Percentiles rank a stretch among this genome's conserved stretches.
These are phyloP conservation scores for Elsinoe ampelina DNA, from an alignment of 2,329 filamentous ascomycete genomes.

Conservation along the genomic window DNA sequence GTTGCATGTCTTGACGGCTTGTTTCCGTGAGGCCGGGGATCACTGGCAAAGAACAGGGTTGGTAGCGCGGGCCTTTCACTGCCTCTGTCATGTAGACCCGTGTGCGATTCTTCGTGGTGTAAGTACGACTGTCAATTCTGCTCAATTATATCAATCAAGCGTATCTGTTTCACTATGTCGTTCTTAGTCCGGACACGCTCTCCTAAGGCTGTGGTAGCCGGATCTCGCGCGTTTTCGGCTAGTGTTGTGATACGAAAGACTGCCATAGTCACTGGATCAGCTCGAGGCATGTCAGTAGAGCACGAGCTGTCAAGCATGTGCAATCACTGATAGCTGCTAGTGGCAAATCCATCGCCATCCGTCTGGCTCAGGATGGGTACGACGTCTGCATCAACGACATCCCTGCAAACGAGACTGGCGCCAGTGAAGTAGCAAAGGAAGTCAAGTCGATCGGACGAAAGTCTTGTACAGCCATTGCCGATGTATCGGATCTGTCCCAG, in stretches of 20 bases:
- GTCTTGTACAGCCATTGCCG: constrained; percentile 48
- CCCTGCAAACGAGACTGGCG: constrained; percentile 41
- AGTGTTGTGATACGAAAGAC: constrained; percentile 16
- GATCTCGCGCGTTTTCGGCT: constrained; percentile 12
- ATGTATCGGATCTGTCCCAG: constrained; percentile 49
- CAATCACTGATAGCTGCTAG: constrained; percentile 27
- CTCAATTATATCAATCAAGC: too few species aligned
- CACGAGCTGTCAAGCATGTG: neutral
- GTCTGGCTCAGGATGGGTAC: constrained; percentile 57
- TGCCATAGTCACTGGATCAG: constrained; percentile 29
- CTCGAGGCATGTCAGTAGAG: constrained; percentile 25
- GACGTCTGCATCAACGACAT: constrained; percentile 58
- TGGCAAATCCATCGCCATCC: constrained; percentile 53
- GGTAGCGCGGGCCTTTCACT: neutral
- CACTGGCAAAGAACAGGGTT: neutral
- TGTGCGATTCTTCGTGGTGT: too few species aligned
- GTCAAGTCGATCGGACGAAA: constrained; percentile 45
- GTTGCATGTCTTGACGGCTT: neutral
- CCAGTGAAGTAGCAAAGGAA: constrained; percentile 45
- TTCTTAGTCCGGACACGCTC: neutral
- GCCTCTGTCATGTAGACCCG: too few species aligned
- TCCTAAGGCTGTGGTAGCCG: too few species aligned
- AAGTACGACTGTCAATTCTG: too few species aligned
- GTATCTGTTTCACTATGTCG: neutral
- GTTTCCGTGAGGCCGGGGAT: neutral